phyloP scores from a whole-genome alignment of 495 filamentous ascomycete genomes.

The Penicillium waksmanii region DNA sequence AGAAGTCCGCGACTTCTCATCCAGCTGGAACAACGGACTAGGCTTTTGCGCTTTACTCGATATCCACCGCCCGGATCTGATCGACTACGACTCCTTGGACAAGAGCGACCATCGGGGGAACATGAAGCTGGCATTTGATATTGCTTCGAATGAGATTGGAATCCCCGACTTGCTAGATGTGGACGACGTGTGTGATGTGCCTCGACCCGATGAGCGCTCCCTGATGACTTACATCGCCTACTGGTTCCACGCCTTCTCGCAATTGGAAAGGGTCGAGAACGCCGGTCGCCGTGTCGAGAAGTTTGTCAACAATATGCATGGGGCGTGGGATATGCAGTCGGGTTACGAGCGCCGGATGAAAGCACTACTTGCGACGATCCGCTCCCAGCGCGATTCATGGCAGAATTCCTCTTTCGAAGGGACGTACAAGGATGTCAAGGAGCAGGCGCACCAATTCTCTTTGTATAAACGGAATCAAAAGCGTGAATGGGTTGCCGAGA shows the following conservation, averaged over 20 bases:
- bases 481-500: conserved; percentile 94
- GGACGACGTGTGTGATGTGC: conserved; percentile 96
- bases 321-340: conserved; percentile 99
- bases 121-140: conserved; percentile 96
- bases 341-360: conserved; percentile 89
- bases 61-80: conserved; percentile 95
- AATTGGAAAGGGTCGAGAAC: conserved; percentile 97
- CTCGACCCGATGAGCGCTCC: conserved; percentile 91
- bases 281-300: conserved; percentile 96
- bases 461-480: conserved; percentile 87
- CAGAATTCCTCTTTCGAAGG: conserved; percentile 80
- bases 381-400: conserved; percentile 74
- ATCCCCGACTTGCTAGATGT: conserved; percentile 96
- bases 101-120: conserved; percentile 95
- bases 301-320: conserved; percentile 98
- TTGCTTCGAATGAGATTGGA: conserved; percentile 93
- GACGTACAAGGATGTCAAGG: conserved; percentile 91
- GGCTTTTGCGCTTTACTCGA: conserved; percentile 96
- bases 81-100: conserved; percentile 92
- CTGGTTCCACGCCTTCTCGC: conserved; percentile 99
- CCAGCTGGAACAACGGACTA: conserved; percentile 95
- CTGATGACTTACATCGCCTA: conserved; percentile 99
- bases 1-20: conserved; percentile 89
- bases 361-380: conserved; percentile 74
- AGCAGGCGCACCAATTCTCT: conserved; percentile 78